phyloP scores from a whole-genome alignment of 495 filamentous ascomycete genomes.

The Clavariopsis aquatica region DNA sequence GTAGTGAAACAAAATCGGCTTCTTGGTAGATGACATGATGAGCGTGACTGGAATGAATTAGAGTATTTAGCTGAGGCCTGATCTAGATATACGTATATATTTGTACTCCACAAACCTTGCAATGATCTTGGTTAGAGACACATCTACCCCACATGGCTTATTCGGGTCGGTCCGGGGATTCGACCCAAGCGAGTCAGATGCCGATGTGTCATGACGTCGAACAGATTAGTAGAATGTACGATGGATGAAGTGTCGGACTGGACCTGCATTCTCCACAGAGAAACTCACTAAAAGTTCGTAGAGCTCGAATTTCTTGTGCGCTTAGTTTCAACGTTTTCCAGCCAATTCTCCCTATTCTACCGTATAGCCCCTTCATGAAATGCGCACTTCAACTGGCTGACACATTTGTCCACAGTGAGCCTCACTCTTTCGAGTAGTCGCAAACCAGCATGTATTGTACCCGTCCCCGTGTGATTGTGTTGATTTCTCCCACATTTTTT shows the following conservation, averaged over 20 bases:
- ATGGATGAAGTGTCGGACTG: not conserved
- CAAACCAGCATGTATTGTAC: conserved; percentile 23
- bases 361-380: not conserved
- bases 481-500: not conserved
- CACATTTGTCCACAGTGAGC: conserved; percentile 16
- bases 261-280: not conserved
- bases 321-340: conserved; percentile 29
- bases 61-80: not conserved
- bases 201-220: not conserved
- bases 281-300: not conserved
- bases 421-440: not conserved
- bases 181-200: conserved; percentile 8
- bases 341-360: not conserved
- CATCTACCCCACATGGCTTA: not conserved
- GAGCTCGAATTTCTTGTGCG: conserved; percentile 16
- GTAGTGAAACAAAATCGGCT: conserved; percentile 50
- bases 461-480: conserved; percentile 13
- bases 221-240: not conserved
- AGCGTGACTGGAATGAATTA: not conserved
- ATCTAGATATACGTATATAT: not conserved
- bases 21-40: conserved; percentile 3
- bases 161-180: not conserved
- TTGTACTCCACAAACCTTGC: not conserved
- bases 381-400: conserved; percentile 14
- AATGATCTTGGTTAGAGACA: not conserved